Evolutionary conservation across 495 filamentous ascomycete species (phyloP).

Genomic region (Alectoria sarmentosa): DNA sequence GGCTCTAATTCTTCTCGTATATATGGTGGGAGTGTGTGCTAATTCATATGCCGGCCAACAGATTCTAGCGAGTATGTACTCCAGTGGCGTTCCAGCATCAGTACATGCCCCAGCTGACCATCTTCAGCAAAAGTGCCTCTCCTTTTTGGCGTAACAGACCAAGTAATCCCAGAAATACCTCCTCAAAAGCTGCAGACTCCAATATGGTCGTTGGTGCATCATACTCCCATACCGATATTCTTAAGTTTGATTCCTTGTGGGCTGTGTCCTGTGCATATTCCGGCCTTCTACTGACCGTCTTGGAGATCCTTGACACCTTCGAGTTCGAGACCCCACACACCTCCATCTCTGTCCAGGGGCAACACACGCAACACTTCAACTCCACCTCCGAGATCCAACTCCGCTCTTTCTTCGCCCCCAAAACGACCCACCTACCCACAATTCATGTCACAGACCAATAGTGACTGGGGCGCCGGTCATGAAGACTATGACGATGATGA

Average conservation of each 20-base stretch:
- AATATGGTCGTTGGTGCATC: slow-evolving; percentile 87
- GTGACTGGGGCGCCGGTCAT: slow-evolving; percentile 65
- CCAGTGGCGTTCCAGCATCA: background rate
- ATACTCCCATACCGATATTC: slow-evolving; percentile 92
- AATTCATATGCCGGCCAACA: slow-evolving; percentile 20
- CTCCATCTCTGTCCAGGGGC: slow-evolving; percentile 43
- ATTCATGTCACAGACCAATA: slow-evolving; percentile 65
- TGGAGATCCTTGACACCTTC: slow-evolving; percentile 45
- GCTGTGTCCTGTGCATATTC: slow-evolving; percentile 14
- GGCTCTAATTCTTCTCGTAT: background rate
- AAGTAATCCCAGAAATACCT: slow-evolving; percentile 35
- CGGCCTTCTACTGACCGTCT: slow-evolving; percentile 19
- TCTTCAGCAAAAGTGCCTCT: slow-evolving; percentile 58
- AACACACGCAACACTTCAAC: slow-evolving; percentile 37
- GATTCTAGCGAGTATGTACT: slow-evolving; percentile 46
- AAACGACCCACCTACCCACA: slow-evolving; percentile 60
- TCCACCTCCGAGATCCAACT: slow-evolving; percentile 47
- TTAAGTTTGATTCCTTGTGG: slow-evolving; percentile 75
- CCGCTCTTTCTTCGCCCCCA: slow-evolving; percentile 51
- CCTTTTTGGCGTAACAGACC: slow-evolving; percentile 80
- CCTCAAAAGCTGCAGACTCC: slow-evolving; percentile 51
- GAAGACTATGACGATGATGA: slow-evolving; percentile 44
- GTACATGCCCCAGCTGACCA: slow-evolving; percentile 26
- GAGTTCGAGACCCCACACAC: slow-evolving; percentile 54
- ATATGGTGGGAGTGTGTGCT: slow-evolving; percentile 24